Evolutionary conservation across 352 stramenopile species (phyloP), one percentile per base, ranked within the genome.

Genomic region (Pythium aquatile): DNA sequence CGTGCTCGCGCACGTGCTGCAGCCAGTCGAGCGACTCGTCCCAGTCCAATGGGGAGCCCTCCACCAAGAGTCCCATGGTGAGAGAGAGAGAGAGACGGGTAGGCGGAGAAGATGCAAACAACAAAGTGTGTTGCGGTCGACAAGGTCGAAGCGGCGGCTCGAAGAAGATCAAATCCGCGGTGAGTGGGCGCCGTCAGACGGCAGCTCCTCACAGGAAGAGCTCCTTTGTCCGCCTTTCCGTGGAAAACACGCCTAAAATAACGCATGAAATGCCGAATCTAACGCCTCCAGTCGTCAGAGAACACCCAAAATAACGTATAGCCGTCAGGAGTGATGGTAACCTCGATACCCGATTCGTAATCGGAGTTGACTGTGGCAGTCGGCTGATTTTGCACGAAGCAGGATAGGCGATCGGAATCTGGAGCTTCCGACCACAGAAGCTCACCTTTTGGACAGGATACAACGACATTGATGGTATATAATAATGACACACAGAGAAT

Each of bases 31-130:
- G 88, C 39, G 96, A 96, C 55, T 98, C 89, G 48, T 98, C 86
- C 97, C 97, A 99, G 58, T 89, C 87, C 76, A 99, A 81, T 40
- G 97, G 97, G 69, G 91, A 96, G 61, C 97, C 97, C 52, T 99
- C 94, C 49, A 96, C 87, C 14, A 96, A 74, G 8, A 96, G 70
- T 35, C 87, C 87, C 87, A 96, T 96, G 53, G 24, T 35, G 13
- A 42, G 7, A 35, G 5, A 35, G 10, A 5, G 28, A 24, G 20
- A 29, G 6, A 20, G 29, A 14, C 11, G 20, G 8, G 20, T 3
- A 26, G 28, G 11, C 11, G n/a, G 14, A 2, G 52, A 20, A 58
- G 52, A 39, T 26, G 37, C 20, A 20, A 24, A 47, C 32, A 46
- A 48, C 33, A 32, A 30, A 33, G 26, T 32, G 24, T n/a, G 51